Evolutionary conservation across 352 stramenopile species (phyloP).

Genomic region (Aphanomyces cochlioides): DNA sequence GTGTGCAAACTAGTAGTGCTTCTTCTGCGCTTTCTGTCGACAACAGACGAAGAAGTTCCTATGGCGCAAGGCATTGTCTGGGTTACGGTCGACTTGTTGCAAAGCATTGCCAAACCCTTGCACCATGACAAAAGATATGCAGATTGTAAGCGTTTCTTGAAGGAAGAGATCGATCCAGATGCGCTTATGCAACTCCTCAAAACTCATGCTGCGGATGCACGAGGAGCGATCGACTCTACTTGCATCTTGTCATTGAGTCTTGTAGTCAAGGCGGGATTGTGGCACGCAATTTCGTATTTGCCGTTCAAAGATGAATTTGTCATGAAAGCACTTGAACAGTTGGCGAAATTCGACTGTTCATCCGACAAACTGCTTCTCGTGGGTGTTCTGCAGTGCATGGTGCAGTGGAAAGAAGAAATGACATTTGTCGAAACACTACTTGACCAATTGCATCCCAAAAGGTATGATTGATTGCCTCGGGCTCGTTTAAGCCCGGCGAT

Average conservation of each 20-base stretch:
- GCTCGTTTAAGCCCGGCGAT: neutral
- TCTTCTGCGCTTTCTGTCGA: conserved; percentile 53
- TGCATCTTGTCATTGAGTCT: neutral
- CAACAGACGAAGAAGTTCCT: neutral
- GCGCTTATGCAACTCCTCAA: neutral
- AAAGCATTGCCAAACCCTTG: conserved; percentile 13
- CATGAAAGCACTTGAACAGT: conserved; percentile 5
- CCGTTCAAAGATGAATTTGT: conserved; percentile 23
- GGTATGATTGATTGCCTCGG: neutral
- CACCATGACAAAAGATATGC: conserved; percentile 14
- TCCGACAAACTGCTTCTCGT: conserved; percentile 13
- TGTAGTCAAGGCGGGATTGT: conserved; percentile 6
- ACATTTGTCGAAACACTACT: conserved; percentile 26
- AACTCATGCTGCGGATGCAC: neutral
- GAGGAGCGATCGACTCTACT: neutral
- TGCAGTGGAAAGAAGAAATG: conserved; percentile 13
- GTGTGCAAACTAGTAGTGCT: conserved; percentile 79
- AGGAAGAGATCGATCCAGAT: neutral
- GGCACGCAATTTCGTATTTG: conserved; percentile 18
- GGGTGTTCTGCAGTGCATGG: conserved; percentile 14
- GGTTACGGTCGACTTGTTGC: conserved; percentile 13
- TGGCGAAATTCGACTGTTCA: conserved; percentile 24
- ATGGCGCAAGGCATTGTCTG: neutral
- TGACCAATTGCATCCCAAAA: conserved; percentile 14
- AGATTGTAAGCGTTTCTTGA: conserved; percentile 11